phyloP scores from a whole-genome alignment of 2,329 filamentous ascomycete genomes.

The Sporothrix luriei region DNA sequence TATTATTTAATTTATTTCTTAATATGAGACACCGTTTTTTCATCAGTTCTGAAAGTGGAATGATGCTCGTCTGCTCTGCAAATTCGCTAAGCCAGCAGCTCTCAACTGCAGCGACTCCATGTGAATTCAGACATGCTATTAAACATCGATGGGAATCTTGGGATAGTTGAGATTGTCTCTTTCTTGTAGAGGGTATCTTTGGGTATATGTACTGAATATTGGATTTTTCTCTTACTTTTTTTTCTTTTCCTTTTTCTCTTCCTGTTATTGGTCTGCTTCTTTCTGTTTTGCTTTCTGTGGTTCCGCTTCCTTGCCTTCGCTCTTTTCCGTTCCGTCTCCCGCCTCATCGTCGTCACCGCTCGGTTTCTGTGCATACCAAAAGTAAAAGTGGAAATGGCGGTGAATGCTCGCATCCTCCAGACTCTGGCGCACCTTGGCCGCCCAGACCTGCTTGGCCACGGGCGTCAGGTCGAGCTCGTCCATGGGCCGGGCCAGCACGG shows the following conservation, averaged over 20 bases:
- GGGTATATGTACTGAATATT: background rate
- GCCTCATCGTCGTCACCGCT: background rate
- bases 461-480: slow-evolving; percentile 43
- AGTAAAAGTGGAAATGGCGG: slow-evolving; percentile 47
- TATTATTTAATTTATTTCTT: background rate
- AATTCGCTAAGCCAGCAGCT: background rate
- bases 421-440: slow-evolving; percentile 41
- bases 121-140: too few relatives aligned
- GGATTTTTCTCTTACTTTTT: too few relatives aligned
- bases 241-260: too few relatives aligned
- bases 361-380: slow-evolving; percentile 48
- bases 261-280: background rate
- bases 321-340: background rate
- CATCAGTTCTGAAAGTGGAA: background rate
- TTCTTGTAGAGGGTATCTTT: slow-evolving; percentile 7
- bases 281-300: background rate
- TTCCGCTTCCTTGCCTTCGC: background rate
- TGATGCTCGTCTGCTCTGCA: background rate
- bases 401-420: slow-evolving; percentile 45
- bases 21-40: too few relatives aligned
- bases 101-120: background rate
- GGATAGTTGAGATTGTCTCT: background rate
- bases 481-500: slow-evolving; percentile 46
- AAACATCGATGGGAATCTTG: background rate
- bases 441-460: slow-evolving; percentile 41